These are phyloP conservation scores for Chlamydomonas sphaeroides DNA, from an alignment of 139 green algal species.

Conservation along the genomic window DNA sequence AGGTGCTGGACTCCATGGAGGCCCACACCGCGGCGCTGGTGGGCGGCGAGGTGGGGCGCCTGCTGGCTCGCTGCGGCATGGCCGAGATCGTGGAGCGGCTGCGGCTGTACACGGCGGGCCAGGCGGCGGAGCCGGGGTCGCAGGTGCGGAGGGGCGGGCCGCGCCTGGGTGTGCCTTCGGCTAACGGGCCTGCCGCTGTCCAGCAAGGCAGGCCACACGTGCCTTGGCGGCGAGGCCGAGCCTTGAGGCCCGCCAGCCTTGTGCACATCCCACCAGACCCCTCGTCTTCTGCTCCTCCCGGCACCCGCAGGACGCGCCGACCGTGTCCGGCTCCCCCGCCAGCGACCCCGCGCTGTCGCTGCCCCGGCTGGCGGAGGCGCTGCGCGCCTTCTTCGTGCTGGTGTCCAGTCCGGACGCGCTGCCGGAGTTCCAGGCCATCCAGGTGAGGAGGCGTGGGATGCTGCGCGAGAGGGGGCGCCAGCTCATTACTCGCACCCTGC, in stretches of 20 bases:
- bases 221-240: too few species aligned
- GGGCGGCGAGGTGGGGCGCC: constrained; percentile 57
- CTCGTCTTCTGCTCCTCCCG: too few species aligned
- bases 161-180: too few species aligned
- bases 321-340: constrained; percentile 45
- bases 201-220: too few species aligned
- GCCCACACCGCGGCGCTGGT: constrained; percentile 66
- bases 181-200: neutral
- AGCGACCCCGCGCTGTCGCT: constrained; percentile 70
- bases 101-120: constrained; percentile 50
- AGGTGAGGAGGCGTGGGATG: constrained; percentile 60
- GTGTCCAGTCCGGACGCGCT: constrained; percentile 78
- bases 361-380: constrained; percentile 58
- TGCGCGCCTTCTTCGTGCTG: constrained; percentile 76
- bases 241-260: too few species aligned
- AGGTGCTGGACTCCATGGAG: constrained; percentile 58
- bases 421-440: constrained; percentile 77
- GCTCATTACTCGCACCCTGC: too few species aligned
- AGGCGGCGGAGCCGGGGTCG: constrained; percentile 1
- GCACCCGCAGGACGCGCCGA: too few species aligned
- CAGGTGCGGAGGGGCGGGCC: neutral
- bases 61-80: constrained; percentile 69
- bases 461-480: too few species aligned
- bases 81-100: constrained; percentile 74
- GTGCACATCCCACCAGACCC: too few species aligned